Evolutionary conservation across 2,329 filamentous ascomycete species (phyloP).

Genomic region (Tolypocladium tundrense): DNA sequence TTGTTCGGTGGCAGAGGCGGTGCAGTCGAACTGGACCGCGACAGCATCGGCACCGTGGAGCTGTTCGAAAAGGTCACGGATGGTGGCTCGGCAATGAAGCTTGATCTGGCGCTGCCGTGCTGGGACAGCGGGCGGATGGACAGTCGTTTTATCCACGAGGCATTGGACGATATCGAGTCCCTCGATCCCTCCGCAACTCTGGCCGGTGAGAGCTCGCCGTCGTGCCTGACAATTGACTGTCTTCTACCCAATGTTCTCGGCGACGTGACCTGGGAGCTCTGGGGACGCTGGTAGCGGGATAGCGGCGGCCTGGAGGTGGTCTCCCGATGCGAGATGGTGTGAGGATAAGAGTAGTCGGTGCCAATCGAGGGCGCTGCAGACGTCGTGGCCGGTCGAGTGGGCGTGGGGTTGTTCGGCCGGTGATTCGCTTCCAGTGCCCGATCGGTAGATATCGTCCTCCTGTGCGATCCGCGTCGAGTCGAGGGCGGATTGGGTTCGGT

Average conservation of each 20-base stretch:
- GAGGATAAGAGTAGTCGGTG: slow-evolving; percentile 18
- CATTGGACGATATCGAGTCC: slow-evolving; percentile 50
- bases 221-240: slow-evolving; percentile 30
- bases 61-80: slow-evolving; percentile 56
- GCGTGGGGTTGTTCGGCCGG: slow-evolving; percentile 14
- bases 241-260: slow-evolving; percentile 29
- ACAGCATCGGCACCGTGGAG: slow-evolving; percentile 55
- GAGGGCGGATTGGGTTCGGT: slow-evolving; percentile 4
- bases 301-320: slow-evolving; percentile 24
- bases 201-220: slow-evolving; percentile 25
- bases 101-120: slow-evolving; percentile 54
- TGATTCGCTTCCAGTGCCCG: slow-evolving; percentile 20
- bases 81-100: slow-evolving; percentile 53
- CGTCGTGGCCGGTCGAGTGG: slow-evolving; percentile 32
- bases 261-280: slow-evolving; percentile 29
- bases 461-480: slow-evolving; percentile 16
- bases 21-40: slow-evolving; percentile 23
- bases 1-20: slow-evolving; percentile 56
- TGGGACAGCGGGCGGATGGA: slow-evolving; percentile 57
- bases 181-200: slow-evolving; percentile 34
- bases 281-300: slow-evolving; percentile 26
- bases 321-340: slow-evolving; percentile 18
- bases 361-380: slow-evolving; percentile 22
- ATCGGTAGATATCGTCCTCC: slow-evolving; percentile 22
- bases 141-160: slow-evolving; percentile 64